Conservation (phyloP, 2,329 filamentous ascomycete genomes). For the Ophiosphaerella herpotricha region DNA sequence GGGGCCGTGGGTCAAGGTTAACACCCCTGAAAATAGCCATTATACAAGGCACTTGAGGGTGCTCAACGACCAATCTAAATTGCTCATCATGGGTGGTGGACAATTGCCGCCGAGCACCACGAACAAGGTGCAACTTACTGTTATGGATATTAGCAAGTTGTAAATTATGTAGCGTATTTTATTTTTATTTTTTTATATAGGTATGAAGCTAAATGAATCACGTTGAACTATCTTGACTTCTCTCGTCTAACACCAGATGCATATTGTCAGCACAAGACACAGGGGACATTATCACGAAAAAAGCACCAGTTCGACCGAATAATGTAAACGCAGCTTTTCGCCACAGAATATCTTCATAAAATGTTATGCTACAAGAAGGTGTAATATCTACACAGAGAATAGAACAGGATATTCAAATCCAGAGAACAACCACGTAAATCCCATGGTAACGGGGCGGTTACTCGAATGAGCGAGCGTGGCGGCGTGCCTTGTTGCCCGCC, state of each 20-base stretch:
- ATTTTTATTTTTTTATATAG: neutral
- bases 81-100: constrained; percentile 51
- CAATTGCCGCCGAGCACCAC: constrained; percentile 38
- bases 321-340: neutral
- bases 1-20: constrained; percentile 52
- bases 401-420: constrained; percentile 14
- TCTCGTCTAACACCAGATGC: too few species aligned
- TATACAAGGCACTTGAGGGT: constrained; percentile 56
- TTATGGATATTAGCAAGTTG: constrained; percentile 38
- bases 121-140: constrained; percentile 38
- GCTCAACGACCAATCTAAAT: constrained; percentile 44
- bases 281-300: too few species aligned
- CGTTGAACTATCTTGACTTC: neutral
- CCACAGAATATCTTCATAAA: neutral
- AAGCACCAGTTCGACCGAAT: neutral
- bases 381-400: constrained; percentile 23
- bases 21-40: constrained; percentile 46
- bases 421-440: constrained; percentile 5
- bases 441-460: constrained; percentile 1
- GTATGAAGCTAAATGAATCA: neutral
- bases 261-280: too few species aligned
- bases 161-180: neutral
- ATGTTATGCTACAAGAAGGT: constrained; percentile 18
- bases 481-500: constrained; percentile 29
- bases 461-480: constrained; percentile 33